Evolutionary conservation across 306 rosid genomes (phyloP).

Genomic region (Albizia julibrissin): DNA sequence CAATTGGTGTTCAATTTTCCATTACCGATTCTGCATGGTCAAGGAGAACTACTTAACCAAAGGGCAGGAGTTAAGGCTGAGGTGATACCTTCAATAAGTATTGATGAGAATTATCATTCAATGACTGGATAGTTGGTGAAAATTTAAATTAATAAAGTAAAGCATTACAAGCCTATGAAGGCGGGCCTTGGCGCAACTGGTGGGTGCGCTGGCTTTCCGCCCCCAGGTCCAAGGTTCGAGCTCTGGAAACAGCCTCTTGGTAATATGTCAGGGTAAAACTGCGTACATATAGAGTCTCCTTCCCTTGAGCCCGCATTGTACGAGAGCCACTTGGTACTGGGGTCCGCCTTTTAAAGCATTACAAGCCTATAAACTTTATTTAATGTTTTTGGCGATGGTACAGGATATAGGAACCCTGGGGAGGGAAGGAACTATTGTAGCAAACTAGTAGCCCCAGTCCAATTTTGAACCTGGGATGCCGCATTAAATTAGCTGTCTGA

Average conservation of each 20-base stretch:
- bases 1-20: background rate
- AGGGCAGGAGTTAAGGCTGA: background rate
- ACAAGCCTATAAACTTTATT: background rate
- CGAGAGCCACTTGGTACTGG: too few species aligned
- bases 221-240: too few species aligned
- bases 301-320: too few species aligned
- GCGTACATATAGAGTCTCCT: too few species aligned
- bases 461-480: background rate
- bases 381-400: background rate
- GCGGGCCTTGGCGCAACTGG: too few species aligned
- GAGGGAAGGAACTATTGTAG: background rate
- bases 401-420: background rate
- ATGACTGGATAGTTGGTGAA: background rate
- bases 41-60: background rate
- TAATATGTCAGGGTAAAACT: too few species aligned
- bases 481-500: background rate
- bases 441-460: background rate
- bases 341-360: too few species aligned
- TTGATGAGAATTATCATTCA: background rate
- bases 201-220: too few species aligned
- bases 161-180: background rate
- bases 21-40: background rate
- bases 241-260: too few species aligned
- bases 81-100: background rate
- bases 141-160: background rate